These are phyloP conservation scores for Agaricus sinodeliciosus DNA, from an alignment of 768 basidiomycete genomes.

Conservation along the genomic window DNA sequence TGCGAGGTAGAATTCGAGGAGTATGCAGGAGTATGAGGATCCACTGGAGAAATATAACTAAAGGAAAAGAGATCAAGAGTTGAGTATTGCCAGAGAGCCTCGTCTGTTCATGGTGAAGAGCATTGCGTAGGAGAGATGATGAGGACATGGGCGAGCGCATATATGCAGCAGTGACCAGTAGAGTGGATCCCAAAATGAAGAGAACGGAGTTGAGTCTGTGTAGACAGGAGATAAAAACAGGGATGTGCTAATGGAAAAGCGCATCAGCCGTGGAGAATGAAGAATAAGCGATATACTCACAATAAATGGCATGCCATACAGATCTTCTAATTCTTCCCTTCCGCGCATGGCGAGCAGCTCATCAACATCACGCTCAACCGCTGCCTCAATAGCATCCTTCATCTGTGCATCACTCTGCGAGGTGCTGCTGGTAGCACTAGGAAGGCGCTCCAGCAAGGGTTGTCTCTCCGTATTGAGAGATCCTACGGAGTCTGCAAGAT, in stretches of 20 bases:
- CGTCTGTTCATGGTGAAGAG: background rate
- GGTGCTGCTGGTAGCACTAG: background rate
- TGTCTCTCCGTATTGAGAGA: slow-evolving; percentile 22
- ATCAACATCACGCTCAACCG: slow-evolving; percentile 63
- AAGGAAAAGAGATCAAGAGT: slow-evolving; percentile 33
- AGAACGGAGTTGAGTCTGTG: slow-evolving; percentile 72
- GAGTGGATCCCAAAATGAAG: slow-evolving; percentile 59
- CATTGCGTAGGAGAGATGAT: slow-evolving; percentile 12
- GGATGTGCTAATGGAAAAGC: slow-evolving; percentile 47
- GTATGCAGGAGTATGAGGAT: slow-evolving; percentile 60
- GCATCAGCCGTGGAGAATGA: slow-evolving; percentile 8
- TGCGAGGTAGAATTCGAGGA: slow-evolving; percentile 56
- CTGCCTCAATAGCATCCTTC: slow-evolving; percentile 19
- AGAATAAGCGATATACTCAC: slow-evolving; percentile 36
- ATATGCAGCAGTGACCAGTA: slow-evolving; percentile 56
- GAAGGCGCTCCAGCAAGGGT: slow-evolving; percentile 23
- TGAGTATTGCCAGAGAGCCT: slow-evolving; percentile 22
- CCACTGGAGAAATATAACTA: slow-evolving; percentile 42
- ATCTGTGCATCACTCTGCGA: background rate
- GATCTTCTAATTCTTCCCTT: slow-evolving; percentile 70
- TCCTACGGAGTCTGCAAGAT: background rate
- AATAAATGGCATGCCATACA: slow-evolving; percentile 76
- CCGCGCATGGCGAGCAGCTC: slow-evolving; percentile 54
- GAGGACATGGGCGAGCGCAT: slow-evolving; percentile 42
- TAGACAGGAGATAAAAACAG: slow-evolving; percentile 71